Conservation (phyloP, 1,139 yeast genomes). For the Spathaspora sp. region DNA sequence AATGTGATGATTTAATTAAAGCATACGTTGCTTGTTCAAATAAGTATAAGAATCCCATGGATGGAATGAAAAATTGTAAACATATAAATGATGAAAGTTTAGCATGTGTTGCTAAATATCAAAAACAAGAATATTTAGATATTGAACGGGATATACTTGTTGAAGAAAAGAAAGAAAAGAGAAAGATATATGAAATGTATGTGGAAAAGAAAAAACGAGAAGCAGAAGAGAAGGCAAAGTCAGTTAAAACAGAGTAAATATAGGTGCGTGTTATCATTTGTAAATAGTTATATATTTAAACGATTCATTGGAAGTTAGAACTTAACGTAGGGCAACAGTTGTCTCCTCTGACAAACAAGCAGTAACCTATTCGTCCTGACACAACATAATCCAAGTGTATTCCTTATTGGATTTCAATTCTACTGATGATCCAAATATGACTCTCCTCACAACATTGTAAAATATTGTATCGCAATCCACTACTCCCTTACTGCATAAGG, state of each 20-base stretch:
- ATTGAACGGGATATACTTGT: slow-evolving; percentile 67
- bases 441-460: no score
- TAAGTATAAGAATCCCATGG: slow-evolving; percentile 46
- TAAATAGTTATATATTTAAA: neutral
- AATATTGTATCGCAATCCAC: neutral
- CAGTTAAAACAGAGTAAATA: neutral
- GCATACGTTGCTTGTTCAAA: slow-evolving; percentile 44
- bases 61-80: slow-evolving; percentile 58
- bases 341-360: no score
- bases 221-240: slow-evolving; percentile 1
- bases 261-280: neutral
- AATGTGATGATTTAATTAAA: slow-evolving; percentile 67
- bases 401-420: no score
- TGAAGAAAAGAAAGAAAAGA: slow-evolving; percentile 49
- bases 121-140: slow-evolving; percentile 67
- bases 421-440: no score
- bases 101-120: slow-evolving; percentile 66
- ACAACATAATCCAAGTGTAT: neutral
- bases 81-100: slow-evolving; percentile 30
- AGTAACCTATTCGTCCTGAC: neutral
- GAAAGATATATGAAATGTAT: slow-evolving; percentile 17
- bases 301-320: no score
- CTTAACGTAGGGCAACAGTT: no score
- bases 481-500: no score
- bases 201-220: slow-evolving; percentile 7